Percentiles rank a stretch among this genome's conserved stretches.
phyloP scores from a whole-genome alignment of 495 filamentous ascomycete genomes.

The Penicillium herquei region DNA sequence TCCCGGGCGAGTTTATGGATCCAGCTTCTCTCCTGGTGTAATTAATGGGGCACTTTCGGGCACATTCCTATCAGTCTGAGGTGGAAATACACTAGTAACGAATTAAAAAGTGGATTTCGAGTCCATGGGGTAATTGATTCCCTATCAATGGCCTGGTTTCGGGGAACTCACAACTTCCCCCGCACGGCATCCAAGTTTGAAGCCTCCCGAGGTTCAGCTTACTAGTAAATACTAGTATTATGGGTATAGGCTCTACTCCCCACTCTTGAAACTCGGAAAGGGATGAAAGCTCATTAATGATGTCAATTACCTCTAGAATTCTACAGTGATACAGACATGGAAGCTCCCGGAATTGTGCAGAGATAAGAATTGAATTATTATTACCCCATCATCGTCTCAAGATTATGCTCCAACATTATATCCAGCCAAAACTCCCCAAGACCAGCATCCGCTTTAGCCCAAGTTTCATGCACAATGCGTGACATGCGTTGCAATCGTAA shows the following conservation, averaged over 20 bases:
- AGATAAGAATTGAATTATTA: not conserved
- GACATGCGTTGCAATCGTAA: constrained; percentile 23
- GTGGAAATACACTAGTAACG: not conserved
- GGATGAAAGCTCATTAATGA: not conserved
- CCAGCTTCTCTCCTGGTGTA: not conserved
- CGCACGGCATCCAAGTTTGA: not conserved
- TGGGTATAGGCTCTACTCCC: too few species aligned
- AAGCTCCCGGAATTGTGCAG: not conserved
- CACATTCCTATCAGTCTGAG: not conserved
- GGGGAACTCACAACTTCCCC: not conserved
- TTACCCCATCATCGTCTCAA: constrained; percentile 29
- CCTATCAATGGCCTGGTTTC: not conserved
- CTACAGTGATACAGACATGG: too few species aligned
- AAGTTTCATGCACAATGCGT: constrained; percentile 22
- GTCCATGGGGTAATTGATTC: not conserved
- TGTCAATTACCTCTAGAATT: not conserved
- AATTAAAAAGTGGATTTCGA: not conserved
- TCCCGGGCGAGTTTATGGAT: not conserved
- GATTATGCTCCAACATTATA: constrained; percentile 24
- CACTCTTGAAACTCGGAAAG: too few species aligned
- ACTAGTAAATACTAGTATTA: too few species aligned
- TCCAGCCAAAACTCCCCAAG: constrained; percentile 22
- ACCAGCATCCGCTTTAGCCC: constrained; percentile 23
- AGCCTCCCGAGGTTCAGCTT: not conserved
- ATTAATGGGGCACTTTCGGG: not conserved